A percentile compares a stretch with the other conserved stretches of the same genome.
Conservation (phyloP, 371 early-diverging fungal genomes). For the Chytridium lagenaria region DNA sequence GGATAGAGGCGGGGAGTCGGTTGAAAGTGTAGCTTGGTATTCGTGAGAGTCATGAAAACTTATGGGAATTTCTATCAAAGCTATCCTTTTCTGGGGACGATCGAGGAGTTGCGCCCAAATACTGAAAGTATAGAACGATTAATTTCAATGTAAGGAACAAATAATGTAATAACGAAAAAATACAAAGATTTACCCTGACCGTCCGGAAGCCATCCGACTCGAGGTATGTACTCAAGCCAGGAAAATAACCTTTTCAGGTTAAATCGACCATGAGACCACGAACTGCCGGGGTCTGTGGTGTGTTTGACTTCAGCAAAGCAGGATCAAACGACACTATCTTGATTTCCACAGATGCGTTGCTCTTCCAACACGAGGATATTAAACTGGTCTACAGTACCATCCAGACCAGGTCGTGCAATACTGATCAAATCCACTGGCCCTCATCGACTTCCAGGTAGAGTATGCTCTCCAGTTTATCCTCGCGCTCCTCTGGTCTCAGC, state of each 20-base stretch:
- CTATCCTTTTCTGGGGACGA: slow-evolving; percentile 65
- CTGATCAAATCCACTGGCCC: slow-evolving; percentile 62
- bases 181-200: slow-evolving; percentile 57
- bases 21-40: background rate
- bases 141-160: too few species aligned
- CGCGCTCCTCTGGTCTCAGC: background rate
- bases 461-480: slow-evolving; percentile 51
- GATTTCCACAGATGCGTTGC: slow-evolving; percentile 63
- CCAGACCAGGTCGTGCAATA: slow-evolving; percentile 60
- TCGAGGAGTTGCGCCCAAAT: slow-evolving; percentile 76
- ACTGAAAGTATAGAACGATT: too few species aligned
- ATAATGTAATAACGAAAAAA: background rate
- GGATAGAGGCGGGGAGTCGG: slow-evolving; percentile 24
- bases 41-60: slow-evolving; percentile 55
- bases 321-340: slow-evolving; percentile 65
- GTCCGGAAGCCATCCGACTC: slow-evolving; percentile 77
- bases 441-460: slow-evolving; percentile 72
- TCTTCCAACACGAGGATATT: slow-evolving; percentile 70
- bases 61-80: slow-evolving; percentile 58
- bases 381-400: slow-evolving; percentile 55
- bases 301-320: too few species aligned
- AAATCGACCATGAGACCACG: slow-evolving; percentile 56
- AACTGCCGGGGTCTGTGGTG: background rate
- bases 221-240: slow-evolving; percentile 79
- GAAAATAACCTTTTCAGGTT: slow-evolving; percentile 62